These are phyloP conservation scores for Helenozyma rhizophorensis DNA, from an alignment of 805 yeast genomes.

Conservation along the genomic window DNA sequence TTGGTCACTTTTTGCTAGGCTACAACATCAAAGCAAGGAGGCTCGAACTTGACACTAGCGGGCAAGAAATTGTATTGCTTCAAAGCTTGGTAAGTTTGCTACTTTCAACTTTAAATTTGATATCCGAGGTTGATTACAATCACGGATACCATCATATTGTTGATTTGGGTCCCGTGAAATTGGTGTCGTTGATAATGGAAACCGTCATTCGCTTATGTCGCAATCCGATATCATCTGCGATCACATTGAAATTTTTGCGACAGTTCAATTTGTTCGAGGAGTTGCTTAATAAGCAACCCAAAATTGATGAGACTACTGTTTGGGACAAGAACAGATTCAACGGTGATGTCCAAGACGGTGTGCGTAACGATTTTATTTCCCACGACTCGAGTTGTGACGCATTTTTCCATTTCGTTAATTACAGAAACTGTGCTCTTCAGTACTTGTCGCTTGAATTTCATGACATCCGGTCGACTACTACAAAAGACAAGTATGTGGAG, in stretches of 20 bases:
- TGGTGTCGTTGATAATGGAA: constrained; percentile 57
- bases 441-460: constrained; percentile 73
- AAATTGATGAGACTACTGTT: constrained; percentile 46
- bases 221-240: constrained; percentile 48
- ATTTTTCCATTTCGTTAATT: constrained; percentile 55
- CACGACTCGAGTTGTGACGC: constrained; percentile 44
- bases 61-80: constrained; percentile 52
- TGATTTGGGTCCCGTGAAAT: constrained; percentile 50
- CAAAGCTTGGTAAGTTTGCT: constrained; percentile 49
- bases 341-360: constrained; percentile 30
- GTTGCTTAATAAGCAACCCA: constrained; percentile 49
- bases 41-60: constrained; percentile 42
- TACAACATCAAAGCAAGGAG: constrained; percentile 48
- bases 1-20: constrained; percentile 77
- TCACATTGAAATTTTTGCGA: constrained; percentile 52
- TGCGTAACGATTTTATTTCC: constrained; percentile 28
- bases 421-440: constrained; percentile 58
- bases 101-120: constrained; percentile 40
- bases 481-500: constrained; percentile 49
- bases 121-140: constrained; percentile 35
- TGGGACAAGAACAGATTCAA: constrained; percentile 51
- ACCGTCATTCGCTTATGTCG: constrained; percentile 59
- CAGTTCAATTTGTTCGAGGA: constrained; percentile 46
- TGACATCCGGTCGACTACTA: constrained; percentile 44
- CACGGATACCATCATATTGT: constrained; percentile 33